Conservation (phyloP, 768 basidiomycete species). For the Dacryopinax spathularia region DNA sequence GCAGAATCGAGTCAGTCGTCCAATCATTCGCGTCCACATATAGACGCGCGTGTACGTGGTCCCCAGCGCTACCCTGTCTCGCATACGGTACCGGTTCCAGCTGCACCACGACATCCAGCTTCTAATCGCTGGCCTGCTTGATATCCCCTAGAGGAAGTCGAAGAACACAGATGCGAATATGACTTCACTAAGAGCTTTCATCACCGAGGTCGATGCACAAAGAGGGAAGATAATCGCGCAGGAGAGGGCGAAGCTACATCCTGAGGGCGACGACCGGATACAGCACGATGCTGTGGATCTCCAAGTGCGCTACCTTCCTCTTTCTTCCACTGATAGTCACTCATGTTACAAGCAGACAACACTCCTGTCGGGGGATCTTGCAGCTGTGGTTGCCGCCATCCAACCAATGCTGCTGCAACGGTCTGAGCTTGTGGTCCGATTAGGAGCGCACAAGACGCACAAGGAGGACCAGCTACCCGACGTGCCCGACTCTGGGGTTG, state of each 20-base stretch:
- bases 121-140: not conserved
- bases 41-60: not conserved
- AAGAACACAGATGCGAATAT: constrained; percentile 1
- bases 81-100: not conserved
- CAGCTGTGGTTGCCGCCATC: not conserved
- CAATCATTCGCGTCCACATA: not conserved
- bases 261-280: not conserved
- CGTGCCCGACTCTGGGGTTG: not conserved
- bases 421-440: not conserved
- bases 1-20: not conserved
- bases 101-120: not conserved
- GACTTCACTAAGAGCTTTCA: not conserved
- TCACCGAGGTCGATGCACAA: constrained; percentile 1
- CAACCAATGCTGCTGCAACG: not conserved
- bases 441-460: constrained; percentile 2
- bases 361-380: not conserved
- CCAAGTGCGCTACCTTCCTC: not conserved
- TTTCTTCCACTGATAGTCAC: not conserved
- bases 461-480: not conserved
- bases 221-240: not conserved
- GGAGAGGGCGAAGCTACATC: constrained; percentile 2
- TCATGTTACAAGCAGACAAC: not conserved
- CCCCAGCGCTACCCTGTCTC: not conserved
- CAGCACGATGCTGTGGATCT: not conserved
- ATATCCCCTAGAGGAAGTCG: not conserved